These are phyloP conservation scores for Laburnicola sp. DNA, from an alignment of 2,329 filamentous ascomycete genomes.

Conservation along the genomic window DNA sequence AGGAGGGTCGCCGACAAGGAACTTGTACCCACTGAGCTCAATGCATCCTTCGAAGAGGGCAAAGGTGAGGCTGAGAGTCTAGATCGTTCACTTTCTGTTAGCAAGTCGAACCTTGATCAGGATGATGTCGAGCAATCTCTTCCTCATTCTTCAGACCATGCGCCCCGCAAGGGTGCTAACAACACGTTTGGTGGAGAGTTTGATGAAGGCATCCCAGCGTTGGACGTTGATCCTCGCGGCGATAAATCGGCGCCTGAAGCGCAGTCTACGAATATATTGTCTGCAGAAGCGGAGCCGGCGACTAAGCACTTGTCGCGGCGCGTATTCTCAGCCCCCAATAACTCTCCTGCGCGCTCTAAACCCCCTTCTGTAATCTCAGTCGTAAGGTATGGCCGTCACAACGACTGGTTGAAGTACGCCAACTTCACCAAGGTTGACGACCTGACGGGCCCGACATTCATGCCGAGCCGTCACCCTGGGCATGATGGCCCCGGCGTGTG, in stretches of 20 bases:
- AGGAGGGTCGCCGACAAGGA: constrained; percentile 17
- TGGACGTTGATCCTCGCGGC: no score
- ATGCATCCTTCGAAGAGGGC: not conserved
- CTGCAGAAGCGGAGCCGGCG: no score
- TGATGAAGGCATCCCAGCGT: no score
- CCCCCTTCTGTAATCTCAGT: not conserved
- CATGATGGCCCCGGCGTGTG: constrained; percentile 10
- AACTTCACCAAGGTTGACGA: constrained; percentile 22
- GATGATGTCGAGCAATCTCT: not conserved
- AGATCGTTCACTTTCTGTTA: not conserved
- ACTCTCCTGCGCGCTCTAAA: not conserved
- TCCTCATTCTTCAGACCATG: no score
- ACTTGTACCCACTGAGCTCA: not conserved
- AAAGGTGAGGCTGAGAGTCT: not conserved
- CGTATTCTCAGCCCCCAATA: not conserved
- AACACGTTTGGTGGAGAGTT: no score
- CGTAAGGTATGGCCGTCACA: constrained; percentile 21
- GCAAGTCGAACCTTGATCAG: not conserved
- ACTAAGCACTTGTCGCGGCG: no score
- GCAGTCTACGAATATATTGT: not conserved
- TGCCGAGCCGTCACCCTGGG: not conserved
- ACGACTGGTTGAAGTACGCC: constrained; percentile 23
- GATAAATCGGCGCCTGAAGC: no score
- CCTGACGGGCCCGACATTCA: constrained; percentile 10
- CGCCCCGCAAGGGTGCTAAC: no score